Conservation (phyloP, 345 rosid species). For the Syzygium aqueum region DNA sequence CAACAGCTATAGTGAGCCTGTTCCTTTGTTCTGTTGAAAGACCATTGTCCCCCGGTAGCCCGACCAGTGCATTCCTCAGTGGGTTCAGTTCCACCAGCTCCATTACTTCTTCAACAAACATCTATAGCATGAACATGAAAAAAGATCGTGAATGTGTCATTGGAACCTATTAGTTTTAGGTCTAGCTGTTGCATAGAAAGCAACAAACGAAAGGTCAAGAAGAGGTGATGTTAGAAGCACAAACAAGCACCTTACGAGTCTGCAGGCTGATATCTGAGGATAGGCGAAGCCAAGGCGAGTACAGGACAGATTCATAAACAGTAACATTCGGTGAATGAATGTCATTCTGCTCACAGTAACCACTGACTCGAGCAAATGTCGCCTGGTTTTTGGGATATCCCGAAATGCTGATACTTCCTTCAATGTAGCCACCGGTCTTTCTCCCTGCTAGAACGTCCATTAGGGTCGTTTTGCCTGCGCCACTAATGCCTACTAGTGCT, state of each 20-base stretch:
- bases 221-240: background rate
- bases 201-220: background rate
- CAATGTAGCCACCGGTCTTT: constrained; percentile 72
- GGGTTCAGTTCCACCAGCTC: constrained; percentile 82
- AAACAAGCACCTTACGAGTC: constrained; percentile 40
- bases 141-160: background rate
- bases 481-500: constrained; percentile 87
- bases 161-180: background rate
- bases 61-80: constrained; percentile 60
- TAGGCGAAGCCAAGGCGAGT: constrained; percentile 94
- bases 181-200: background rate
- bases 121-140: constrained; percentile 17
- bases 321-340: constrained; percentile 92
- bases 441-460: constrained; percentile 95
- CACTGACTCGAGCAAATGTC: constrained; percentile 82
- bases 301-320: constrained; percentile 72
- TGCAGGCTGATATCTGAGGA: constrained; percentile 39
- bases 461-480: constrained; percentile 91
- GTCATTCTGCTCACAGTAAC: constrained; percentile 89
- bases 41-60: constrained; percentile 81
- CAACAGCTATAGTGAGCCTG: constrained; percentile 91
- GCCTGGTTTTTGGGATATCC: constrained; percentile 83
- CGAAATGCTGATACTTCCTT: constrained; percentile 63
- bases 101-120: constrained; percentile 92
- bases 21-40: constrained; percentile 90